Evolutionary conservation across 768 basidiomycete genomes (phyloP).

Genomic region (Mycena haematopus): DNA sequence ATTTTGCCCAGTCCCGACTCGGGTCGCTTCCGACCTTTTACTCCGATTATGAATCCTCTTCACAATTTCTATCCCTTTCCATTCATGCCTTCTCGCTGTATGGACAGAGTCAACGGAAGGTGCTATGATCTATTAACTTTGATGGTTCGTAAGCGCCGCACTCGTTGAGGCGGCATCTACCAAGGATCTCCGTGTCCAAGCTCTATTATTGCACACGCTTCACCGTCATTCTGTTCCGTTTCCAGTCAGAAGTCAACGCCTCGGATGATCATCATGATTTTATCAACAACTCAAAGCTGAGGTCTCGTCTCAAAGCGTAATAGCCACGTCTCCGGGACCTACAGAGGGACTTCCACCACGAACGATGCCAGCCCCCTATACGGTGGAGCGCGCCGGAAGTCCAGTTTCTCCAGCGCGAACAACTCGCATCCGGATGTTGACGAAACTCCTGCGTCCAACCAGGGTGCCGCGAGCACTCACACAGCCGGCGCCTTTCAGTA

Average conservation of each 20-base stretch:
- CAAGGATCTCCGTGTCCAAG: constrained; percentile 23
- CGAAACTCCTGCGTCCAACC: constrained; percentile 20
- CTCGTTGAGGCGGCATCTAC: neutral
- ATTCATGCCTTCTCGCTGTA: constrained; percentile 1
- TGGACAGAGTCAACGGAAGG: neutral
- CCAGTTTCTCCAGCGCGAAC: constrained; percentile 16
- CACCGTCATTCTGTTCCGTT: constrained; percentile 19
- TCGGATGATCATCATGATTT: constrained; percentile 24
- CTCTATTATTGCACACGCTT: constrained; percentile 15
- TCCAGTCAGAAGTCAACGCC: constrained; percentile 13
- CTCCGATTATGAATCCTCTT: neutral
- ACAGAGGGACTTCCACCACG: neutral
- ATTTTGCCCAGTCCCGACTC: neutral
- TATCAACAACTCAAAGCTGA: constrained; percentile 20
- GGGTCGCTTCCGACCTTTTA: neutral
- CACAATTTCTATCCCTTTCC: neutral
- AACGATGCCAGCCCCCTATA: constrained; percentile 12
- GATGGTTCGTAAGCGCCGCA: constrained; percentile 16
- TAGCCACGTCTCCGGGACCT: neutral
- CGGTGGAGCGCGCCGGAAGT: neutral
- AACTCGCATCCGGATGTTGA: constrained; percentile 22
- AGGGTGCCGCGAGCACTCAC: constrained; percentile 11
- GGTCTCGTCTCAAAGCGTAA: constrained; percentile 12
- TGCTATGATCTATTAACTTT: constrained; percentile 2
- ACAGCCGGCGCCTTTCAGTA: constrained; percentile 12